Evolutionary conservation across 305 asterid species (phyloP), one percentile per base, ranked within the genome.

Genomic region (Coffea humblotiana): DNA sequence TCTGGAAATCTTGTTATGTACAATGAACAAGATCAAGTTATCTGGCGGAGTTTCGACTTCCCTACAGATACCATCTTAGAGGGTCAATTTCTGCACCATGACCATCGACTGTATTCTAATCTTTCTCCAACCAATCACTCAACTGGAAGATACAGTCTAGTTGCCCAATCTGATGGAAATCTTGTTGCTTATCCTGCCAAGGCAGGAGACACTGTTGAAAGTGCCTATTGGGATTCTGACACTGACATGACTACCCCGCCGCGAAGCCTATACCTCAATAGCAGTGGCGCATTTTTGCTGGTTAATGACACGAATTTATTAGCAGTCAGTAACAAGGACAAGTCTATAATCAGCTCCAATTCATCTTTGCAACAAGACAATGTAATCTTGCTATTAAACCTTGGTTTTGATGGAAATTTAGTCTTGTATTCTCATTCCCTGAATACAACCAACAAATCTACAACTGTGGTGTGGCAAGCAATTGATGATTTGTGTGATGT

Each of bases 131-230:
- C 78, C 0, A 77, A 88, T 74, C 72, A 58, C 23, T 58, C 84
- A 51, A 66, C 73, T 13, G 94, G 94, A 18, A 47, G 83, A 27
- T 88, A 88, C 84, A 80, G 77, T 74, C 86, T 88, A 11, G 19
- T 0, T 47, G 83, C 88, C 90, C 93, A 88, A 82, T 0, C 0
- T 0, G 91, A 90, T 37, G 92, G 92, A 49, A 81, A 88, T 82
- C 89, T 90, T 35, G 90, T 85, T 52, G 89, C 86, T 47, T 90
- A 90, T 75, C 90, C 94, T 9, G 84, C 52, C n/a, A 27, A 79
- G 15, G 60, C 74, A 8, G 72, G 63, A n/a, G 76, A 71, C 60
- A 3, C 45, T 0, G 1, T 49, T 2, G 47, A 64, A 0, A 61
- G 80, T 43, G 61, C 89, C 49, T 90, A 87, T 49, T 83, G 77